Evolutionary conservation across 192 early-diverging fungal genomes (phyloP).

Genomic region (Rhizophagus prolifer): DNA sequence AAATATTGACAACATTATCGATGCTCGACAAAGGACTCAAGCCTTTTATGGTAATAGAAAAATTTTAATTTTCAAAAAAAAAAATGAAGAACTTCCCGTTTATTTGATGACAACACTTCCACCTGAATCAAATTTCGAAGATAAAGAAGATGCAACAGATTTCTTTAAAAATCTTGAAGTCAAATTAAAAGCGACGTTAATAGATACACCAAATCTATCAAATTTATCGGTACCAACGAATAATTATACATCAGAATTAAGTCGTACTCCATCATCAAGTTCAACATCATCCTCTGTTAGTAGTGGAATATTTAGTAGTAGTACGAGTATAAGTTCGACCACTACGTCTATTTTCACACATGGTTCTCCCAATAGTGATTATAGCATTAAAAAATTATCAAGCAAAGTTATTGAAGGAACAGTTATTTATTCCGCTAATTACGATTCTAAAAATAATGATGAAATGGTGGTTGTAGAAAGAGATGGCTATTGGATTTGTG

Average conservation of each 20-base stretch:
- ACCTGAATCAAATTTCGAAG: background rate
- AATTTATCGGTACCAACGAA: background rate
- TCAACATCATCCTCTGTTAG: background rate
- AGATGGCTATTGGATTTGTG: constrained; percentile 44
- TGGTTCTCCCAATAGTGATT: constrained; percentile 27
- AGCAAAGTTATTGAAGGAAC: constrained; percentile 31
- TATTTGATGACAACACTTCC: background rate
- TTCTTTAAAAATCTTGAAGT: background rate
- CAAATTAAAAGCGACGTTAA: background rate
- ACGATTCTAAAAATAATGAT: constrained; percentile 40
- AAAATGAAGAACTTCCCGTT: background rate
- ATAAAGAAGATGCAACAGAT: background rate
- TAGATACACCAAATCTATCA: background rate
- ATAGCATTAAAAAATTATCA: constrained; percentile 30
- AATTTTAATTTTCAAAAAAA: background rate
- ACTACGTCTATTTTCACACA: constrained; percentile 31
- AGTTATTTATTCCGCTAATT: constrained; percentile 44
- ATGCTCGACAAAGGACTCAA: no score
- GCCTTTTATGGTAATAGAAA: background rate
- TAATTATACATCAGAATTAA: background rate
- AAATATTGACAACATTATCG: no score
- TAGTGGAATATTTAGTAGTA: background rate
- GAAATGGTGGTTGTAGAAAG: constrained; percentile 38
- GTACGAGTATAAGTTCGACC: constrained; percentile 7
- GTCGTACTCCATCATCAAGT: background rate